A percentile compares a stretch with the other conserved stretches of the same genome.
These are phyloP conservation scores for Alternaria hordeiaustralica DNA, from an alignment of 2,329 filamentous ascomycete species.

Conservation along the genomic window DNA sequence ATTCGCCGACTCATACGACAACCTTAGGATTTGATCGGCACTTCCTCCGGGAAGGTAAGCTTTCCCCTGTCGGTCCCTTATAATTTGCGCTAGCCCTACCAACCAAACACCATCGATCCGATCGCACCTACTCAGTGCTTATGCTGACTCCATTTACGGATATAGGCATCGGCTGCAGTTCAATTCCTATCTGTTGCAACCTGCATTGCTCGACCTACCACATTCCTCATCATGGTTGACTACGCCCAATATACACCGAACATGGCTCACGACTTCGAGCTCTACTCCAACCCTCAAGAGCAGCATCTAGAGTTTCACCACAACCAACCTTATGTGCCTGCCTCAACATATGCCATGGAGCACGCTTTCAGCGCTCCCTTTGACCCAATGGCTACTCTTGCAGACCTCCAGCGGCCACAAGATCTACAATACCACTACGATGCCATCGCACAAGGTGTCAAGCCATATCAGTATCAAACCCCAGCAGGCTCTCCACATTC, in stretches of 20 bases:
- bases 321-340: slow-evolving; percentile 37
- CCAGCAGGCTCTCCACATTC: slow-evolving; percentile 54
- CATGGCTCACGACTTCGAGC: slow-evolving; percentile 49
- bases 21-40: slow-evolving; percentile 30
- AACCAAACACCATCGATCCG: slow-evolving; percentile 23
- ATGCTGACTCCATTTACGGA: slow-evolving; percentile 36
- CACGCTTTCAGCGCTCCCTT: slow-evolving; percentile 48
- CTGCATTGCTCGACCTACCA: slow-evolving; percentile 7
- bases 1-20: slow-evolving; percentile 41
- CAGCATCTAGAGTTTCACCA: slow-evolving; percentile 41
- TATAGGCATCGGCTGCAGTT: slow-evolving; percentile 25
- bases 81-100: slow-evolving; percentile 27
- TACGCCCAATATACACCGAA: slow-evolving; percentile 38
- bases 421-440: slow-evolving; percentile 48
- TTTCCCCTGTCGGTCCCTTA: slow-evolving; percentile 37
- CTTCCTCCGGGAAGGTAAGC: slow-evolving; percentile 41
- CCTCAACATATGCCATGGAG: slow-evolving; percentile 39
- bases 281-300: slow-evolving; percentile 45
- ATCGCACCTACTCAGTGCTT: slow-evolving; percentile 24
- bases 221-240: slow-evolving; percentile 43
- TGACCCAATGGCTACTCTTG: slow-evolving; percentile 44
- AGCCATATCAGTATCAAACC: slow-evolving; percentile 46
- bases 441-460: slow-evolving; percentile 45
- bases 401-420: slow-evolving; percentile 39
- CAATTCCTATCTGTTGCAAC: slow-evolving; percentile 16